phyloP scores from a whole-genome alignment of 805 yeast genomes.

The Saccharomycopsis javanensis region DNA sequence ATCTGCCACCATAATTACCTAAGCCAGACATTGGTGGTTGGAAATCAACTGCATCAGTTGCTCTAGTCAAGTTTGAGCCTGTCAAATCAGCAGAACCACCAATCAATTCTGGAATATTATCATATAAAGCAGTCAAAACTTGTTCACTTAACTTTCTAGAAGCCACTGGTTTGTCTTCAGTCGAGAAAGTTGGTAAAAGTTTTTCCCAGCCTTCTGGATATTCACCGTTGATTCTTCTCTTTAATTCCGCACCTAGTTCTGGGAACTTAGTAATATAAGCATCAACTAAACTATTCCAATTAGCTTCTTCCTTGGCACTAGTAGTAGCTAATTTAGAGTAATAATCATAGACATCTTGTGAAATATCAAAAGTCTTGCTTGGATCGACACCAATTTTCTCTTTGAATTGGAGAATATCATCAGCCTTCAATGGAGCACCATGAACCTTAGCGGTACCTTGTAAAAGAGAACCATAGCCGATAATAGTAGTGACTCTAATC shows the following conservation, averaged over 20 bases:
- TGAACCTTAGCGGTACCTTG: slow-evolving; percentile 89
- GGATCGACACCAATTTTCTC: slow-evolving; percentile 82
- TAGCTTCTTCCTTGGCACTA: slow-evolving; percentile 58
- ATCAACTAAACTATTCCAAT: slow-evolving; percentile 63
- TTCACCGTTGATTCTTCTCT: slow-evolving; percentile 66
- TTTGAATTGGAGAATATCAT: slow-evolving; percentile 84
- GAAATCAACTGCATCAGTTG: slow-evolving; percentile 78
- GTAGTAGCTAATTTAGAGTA: slow-evolving; percentile 45
- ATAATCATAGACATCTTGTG: slow-evolving; percentile 70
- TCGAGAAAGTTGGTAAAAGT: slow-evolving; percentile 67
- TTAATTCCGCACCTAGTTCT: slow-evolving; percentile 64
- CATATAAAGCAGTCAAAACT: slow-evolving; percentile 53
- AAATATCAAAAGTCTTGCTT: slow-evolving; percentile 64
- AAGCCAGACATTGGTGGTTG: slow-evolving; percentile 73
- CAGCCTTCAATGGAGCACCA: slow-evolving; percentile 92
- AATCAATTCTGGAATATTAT: slow-evolving; percentile 71
- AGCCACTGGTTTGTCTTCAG: slow-evolving; percentile 76
- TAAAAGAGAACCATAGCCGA: slow-evolving; percentile 83
- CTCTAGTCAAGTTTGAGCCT: slow-evolving; percentile 90
- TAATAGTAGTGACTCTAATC: slow-evolving; percentile 81
- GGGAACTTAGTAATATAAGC: slow-evolving; percentile 64
- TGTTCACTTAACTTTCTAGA: slow-evolving; percentile 89
- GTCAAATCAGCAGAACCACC: slow-evolving; percentile 99
- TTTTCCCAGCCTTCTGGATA: slow-evolving; percentile 79
- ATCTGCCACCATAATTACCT: slow-evolving; percentile 87